Percentiles rank a stretch among this genome's conserved stretches.
Conservation (phyloP, 139 green algal genomes). For the Zygnema circumcarinatum region DNA sequence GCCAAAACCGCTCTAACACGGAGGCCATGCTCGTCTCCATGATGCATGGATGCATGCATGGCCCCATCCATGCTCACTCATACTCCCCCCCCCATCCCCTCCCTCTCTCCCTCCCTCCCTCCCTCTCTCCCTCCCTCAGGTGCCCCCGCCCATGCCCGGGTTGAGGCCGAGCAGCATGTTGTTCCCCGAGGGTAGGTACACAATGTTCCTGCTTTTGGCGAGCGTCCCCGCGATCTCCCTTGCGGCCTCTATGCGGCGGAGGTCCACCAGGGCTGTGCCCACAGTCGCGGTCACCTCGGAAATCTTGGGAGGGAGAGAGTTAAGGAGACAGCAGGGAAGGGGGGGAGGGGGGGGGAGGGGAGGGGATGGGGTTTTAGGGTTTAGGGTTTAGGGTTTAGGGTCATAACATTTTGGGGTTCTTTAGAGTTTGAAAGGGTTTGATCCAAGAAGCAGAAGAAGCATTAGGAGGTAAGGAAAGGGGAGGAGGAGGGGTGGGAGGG, state of each 20-base stretch:
- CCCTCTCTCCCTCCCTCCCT: neutral
- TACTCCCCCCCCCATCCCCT: neutral
- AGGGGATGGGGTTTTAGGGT: no score
- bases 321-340: no score
- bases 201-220: conserved; percentile 87
- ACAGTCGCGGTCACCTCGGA: conserved; percentile 89
- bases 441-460: no score
- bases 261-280: conserved; percentile 91
- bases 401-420: neutral
- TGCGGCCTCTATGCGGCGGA: conserved; percentile 96
- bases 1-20: no score
- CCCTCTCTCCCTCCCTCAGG: neutral
- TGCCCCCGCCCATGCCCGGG: neutral
- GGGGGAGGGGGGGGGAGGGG: no score
- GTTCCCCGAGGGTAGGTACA: conserved; percentile 87
- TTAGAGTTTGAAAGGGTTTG: no score
- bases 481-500: no score
- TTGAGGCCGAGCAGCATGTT: conserved; percentile 49
- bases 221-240: conserved; percentile 94
- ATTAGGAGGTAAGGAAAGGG: no score
- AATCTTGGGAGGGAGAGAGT: conserved; percentile 67
- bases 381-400: no score
- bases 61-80: neutral
- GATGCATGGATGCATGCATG: no score
- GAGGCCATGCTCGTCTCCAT: no score